phyloP scores from a whole-genome alignment of 2,329 filamentous ascomycete species.

The Rhytidhysteron rufulum region DNA sequence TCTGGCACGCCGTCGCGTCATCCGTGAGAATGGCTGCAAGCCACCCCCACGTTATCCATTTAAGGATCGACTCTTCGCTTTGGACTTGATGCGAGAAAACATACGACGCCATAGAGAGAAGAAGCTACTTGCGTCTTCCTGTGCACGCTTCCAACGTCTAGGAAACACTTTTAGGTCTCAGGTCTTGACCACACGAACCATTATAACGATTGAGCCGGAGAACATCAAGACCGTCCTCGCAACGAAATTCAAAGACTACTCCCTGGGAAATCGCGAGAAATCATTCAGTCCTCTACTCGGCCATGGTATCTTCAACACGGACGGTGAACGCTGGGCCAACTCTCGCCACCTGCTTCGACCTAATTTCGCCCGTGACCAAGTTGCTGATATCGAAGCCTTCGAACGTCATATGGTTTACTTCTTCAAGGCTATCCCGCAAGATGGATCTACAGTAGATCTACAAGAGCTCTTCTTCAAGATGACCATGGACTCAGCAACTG shows the following conservation, averaged over 20 bases:
- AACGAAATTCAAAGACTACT: slow-evolving; percentile 46
- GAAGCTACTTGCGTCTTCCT: slow-evolving; percentile 20
- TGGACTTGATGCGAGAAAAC: slow-evolving; percentile 46
- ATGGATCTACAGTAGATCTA: slow-evolving; percentile 35
- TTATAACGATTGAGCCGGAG: slow-evolving; percentile 45
- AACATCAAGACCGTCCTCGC: slow-evolving; percentile 47
- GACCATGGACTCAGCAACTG: slow-evolving; percentile 48
- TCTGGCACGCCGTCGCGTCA: slow-evolving; percentile 34
- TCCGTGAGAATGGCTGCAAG: slow-evolving; percentile 46
- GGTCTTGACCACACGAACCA: slow-evolving; percentile 27
- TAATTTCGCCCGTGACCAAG: slow-evolving; percentile 51
- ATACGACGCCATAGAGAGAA: slow-evolving; percentile 34
- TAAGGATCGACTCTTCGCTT: slow-evolving; percentile 53
- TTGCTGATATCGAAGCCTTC: slow-evolving; percentile 54
- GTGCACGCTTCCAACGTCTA: slow-evolving; percentile 24
- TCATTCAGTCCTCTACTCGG: slow-evolving; percentile 41
- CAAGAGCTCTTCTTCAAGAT: slow-evolving; percentile 46
- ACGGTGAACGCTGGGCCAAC: slow-evolving; percentile 40
- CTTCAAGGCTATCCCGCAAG: slow-evolving; percentile 58
- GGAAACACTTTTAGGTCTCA: slow-evolving; percentile 41
- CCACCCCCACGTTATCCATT: slow-evolving; percentile 45
- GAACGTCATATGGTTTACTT: slow-evolving; percentile 58
- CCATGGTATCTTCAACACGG: slow-evolving; percentile 44
- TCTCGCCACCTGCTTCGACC: slow-evolving; percentile 49
- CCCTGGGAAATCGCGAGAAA: slow-evolving; percentile 31